Evolutionary conservation across 2,329 filamentous ascomycete species (phyloP).

Genomic region (Shiraia sp.): DNA sequence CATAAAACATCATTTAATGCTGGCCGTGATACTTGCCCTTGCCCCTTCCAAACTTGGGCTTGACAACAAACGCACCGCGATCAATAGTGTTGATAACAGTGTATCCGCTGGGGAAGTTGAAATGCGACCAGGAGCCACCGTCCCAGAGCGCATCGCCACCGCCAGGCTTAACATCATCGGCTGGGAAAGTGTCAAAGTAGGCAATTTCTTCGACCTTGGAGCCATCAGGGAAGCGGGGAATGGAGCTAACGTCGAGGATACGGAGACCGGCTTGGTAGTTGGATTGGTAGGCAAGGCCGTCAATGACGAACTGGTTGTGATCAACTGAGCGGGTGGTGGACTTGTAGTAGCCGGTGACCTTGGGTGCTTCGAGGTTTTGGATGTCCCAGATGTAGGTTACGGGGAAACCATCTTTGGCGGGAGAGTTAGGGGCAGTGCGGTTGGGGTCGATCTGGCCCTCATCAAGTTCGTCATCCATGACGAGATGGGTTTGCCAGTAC

Average conservation of each 20-base stretch:
- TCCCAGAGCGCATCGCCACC: slow-evolving; percentile 46
- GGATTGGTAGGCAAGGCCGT: slow-evolving; percentile 48
- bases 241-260: slow-evolving; percentile 47
- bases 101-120: slow-evolving; percentile 45
- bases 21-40: slow-evolving; percentile 32
- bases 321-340: slow-evolving; percentile 44
- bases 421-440: slow-evolving; percentile 26
- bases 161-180: slow-evolving; percentile 41
- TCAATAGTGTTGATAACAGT: slow-evolving; percentile 57
- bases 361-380: slow-evolving; percentile 39
- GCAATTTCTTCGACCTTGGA: slow-evolving; percentile 47
- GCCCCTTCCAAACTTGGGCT: slow-evolving; percentile 30
- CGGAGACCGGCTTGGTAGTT: slow-evolving; percentile 52
- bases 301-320: slow-evolving; percentile 53
- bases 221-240: slow-evolving; percentile 44
- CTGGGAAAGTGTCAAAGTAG: slow-evolving; percentile 50
- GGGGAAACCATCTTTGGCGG: slow-evolving; percentile 39
- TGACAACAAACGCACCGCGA: slow-evolving; percentile 43
- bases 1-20: slow-evolving; percentile 6
- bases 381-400: slow-evolving; percentile 46
- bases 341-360: slow-evolving; percentile 50
- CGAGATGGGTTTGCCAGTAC: slow-evolving; percentile 40
- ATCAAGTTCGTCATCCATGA: slow-evolving; percentile 46
- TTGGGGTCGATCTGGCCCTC: slow-evolving; percentile 40
- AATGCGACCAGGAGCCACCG: slow-evolving; percentile 50